A percentile compares a stretch with the other conserved stretches of the same genome.
Evolutionary conservation across 768 basidiomycete species (phyloP).

Genomic region (Auricularia sp.): DNA sequence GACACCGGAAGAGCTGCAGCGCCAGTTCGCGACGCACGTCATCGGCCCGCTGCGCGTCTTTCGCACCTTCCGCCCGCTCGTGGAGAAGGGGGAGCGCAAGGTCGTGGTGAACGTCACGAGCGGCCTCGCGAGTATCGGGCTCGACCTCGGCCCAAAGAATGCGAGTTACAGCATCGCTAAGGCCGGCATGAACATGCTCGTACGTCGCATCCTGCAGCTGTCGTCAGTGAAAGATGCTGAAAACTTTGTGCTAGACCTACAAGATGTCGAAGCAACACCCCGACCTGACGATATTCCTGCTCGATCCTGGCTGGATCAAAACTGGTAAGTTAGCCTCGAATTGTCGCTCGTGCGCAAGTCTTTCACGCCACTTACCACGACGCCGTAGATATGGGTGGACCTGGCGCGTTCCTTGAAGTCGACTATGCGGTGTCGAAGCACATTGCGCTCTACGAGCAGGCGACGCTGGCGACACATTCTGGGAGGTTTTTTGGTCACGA

Average conservation of each 20-base stretch:
- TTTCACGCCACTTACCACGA: not conserved
- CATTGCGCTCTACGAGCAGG: conserved; percentile 18
- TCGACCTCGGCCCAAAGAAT: conserved; percentile 18
- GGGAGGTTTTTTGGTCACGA: conserved; percentile 25
- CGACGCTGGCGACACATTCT: conserved; percentile 16
- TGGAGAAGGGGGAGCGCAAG: conserved; percentile 22
- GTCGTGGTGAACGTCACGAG: conserved; percentile 26
- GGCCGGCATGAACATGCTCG: conserved; percentile 32
- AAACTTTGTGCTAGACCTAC: conserved; percentile 20
- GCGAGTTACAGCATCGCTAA: conserved; percentile 30
- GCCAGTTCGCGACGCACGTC: conserved; percentile 23
- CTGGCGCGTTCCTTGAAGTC: conserved; percentile 20
- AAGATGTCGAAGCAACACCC: conserved; percentile 28
- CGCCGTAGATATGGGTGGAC: conserved; percentile 26
- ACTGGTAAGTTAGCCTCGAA: conserved; percentile 18
- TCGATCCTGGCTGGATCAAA: conserved; percentile 33
- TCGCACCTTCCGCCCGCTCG: conserved; percentile 24
- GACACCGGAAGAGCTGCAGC: conserved; percentile 14
- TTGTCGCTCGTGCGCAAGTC: not conserved
- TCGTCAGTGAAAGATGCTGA: not conserved
- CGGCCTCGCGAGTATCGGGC: conserved; percentile 26
- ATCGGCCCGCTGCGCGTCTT: conserved; percentile 27
- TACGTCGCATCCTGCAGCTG: conserved; percentile 10
- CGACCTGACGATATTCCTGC: conserved; percentile 22
- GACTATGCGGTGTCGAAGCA: conserved; percentile 22